Conservation (phyloP, 495 filamentous ascomycete species). For the Penicillium turbatum region DNA sequence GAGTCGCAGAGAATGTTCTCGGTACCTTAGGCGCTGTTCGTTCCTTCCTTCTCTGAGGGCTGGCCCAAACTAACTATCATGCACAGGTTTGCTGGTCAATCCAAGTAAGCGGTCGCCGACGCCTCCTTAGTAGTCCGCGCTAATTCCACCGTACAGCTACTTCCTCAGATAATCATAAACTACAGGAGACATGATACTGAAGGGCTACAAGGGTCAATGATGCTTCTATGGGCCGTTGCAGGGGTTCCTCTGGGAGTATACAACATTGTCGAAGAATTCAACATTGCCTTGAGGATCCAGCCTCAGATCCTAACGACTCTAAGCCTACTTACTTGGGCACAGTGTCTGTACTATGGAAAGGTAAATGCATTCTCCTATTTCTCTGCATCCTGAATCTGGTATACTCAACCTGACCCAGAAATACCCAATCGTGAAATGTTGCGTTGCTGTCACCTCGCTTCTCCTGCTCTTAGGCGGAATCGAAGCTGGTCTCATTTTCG, state of each 20-base stretch:
- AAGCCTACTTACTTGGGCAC: constrained; percentile 60
- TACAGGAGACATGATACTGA: constrained; percentile 55
- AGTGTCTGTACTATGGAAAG: constrained; percentile 61
- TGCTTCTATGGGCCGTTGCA: constrained; percentile 62
- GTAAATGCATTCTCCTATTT: constrained; percentile 18
- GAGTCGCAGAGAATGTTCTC: constrained; percentile 52
- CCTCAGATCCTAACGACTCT: constrained; percentile 58
- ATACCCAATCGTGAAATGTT: constrained; percentile 42
- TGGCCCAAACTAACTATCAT: constrained; percentile 10
- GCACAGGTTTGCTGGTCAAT: constrained; percentile 50
- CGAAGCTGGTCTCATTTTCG: constrained; percentile 49
- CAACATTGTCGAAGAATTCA: constrained; percentile 59
- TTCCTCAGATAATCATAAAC: constrained; percentile 63
- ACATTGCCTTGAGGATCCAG: constrained; percentile 56
- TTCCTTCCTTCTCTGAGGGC: constrained; percentile 3
- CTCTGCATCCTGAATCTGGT: neutral
- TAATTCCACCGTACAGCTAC: constrained; percentile 39
- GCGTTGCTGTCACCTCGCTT: constrained; percentile 30
- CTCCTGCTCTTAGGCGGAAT: constrained; percentile 47
- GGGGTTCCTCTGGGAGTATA: constrained; percentile 63
- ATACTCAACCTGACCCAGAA: constrained; percentile 28
- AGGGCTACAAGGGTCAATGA: constrained; percentile 60
- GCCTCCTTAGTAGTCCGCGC: neutral
- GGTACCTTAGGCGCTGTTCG: constrained; percentile 54
- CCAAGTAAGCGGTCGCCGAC: constrained; percentile 29